A percentile compares a stretch with the other conserved stretches of the same genome.
These are phyloP conservation scores for Amoeboaphelidium occidentale DNA, from an alignment of 371 early-diverging fungal genomes.

Conservation along the genomic window DNA sequence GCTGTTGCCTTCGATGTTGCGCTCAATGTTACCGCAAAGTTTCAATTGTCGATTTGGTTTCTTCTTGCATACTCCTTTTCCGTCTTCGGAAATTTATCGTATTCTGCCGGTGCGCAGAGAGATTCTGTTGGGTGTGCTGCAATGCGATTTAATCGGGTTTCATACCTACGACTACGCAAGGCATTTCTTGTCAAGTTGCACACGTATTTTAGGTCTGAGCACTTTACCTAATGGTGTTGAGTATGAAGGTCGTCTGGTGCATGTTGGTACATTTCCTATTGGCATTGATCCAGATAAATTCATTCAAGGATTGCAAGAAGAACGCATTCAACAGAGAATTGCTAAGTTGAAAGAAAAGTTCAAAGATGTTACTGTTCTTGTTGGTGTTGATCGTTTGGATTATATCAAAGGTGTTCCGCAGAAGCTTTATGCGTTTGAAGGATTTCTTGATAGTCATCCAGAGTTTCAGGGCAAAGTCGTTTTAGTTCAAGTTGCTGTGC, in stretches of 20 bases:
- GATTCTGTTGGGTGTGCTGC: slow-evolving; percentile 70
- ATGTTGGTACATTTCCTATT: slow-evolving; percentile 95
- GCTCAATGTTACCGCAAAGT: slow-evolving; percentile 21
- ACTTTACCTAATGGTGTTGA: slow-evolving; percentile 82
- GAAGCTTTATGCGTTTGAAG: slow-evolving; percentile 85
- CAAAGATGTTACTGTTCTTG: slow-evolving; percentile 62
- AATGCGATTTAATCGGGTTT: slow-evolving; percentile 84
- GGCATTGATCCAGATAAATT: slow-evolving; percentile 97
- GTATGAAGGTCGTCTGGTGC: slow-evolving; percentile 57
- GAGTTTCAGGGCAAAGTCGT: slow-evolving; percentile 71
- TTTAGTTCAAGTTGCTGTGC: slow-evolving; percentile 93
- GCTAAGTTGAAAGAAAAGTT: slow-evolving; percentile 55
- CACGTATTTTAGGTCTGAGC: slow-evolving; percentile 68
- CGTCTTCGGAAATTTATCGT: slow-evolving; percentile 78
- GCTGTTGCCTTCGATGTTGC: slow-evolving; percentile 74
- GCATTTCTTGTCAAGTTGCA: slow-evolving; percentile 90
- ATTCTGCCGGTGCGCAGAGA: slow-evolving; percentile 74
- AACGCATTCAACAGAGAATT: slow-evolving; percentile 43
- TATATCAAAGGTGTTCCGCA: slow-evolving; percentile 99
- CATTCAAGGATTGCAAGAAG: slow-evolving; percentile 36
- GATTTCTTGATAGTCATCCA: slow-evolving; percentile 66
- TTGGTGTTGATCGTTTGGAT: slow-evolving; percentile 97
- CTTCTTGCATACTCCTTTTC: slow-evolving; percentile 98
- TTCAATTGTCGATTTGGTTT: slow-evolving; percentile 75
- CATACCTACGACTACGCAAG: slow-evolving; percentile 98